Base-by-base conservation (phyloP, 768 basidiomycete genomes). In the Tremella yokohamensis region DNA sequence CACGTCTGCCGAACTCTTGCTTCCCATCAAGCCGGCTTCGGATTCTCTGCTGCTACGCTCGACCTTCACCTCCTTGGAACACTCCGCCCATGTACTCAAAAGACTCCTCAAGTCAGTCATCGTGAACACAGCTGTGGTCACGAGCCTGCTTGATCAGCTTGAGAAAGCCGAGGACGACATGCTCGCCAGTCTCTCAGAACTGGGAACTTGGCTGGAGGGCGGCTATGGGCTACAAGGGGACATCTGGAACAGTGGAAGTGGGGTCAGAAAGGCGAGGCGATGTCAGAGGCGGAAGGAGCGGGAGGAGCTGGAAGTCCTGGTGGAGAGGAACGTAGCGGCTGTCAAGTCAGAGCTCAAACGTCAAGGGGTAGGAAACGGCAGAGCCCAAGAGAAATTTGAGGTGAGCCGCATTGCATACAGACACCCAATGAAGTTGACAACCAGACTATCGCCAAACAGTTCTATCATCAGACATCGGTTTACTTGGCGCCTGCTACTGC, bases 111-210 rank as follows among this genome's bases (percentile, higher is more conserved):
- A 71, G 54, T 49, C 66, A 4, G 58, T 65, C 18, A 26, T 64
- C n/a, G 29, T 50, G 12, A 16, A 56, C 2, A 29, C 65, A 38
- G 19, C 44, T 4, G 58, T 54, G 8, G 61, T 65, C 12, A 24
- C 39, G 8, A 40, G 56, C 6, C 24, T 71, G 2, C 60, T 63
- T 1, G 63, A 70, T 34, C 66, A 70, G 42, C 54, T 73, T 2
- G 69, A 73, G 39, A 60, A 50, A 34, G 66, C 67, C 4, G 72
- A 73, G 57, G 69, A 73, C 24, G 72, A 68, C 39, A 39, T 73
- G 18, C 62, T 66, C 40, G 16, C 25, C 16, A 53, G 52, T 7
- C 26, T 73, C 11, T 66, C 66, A 8, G 72, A 73, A 25, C 54
- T 73, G 13, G 66, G 64, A 8, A 50, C 60, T 24, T 73, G 59